Percentiles rank a stretch among this genome's conserved stretches.
These are phyloP conservation scores for Globisporangium perplexum DNA, from an alignment of 352 stramenopile species.

Conservation along the genomic window DNA sequence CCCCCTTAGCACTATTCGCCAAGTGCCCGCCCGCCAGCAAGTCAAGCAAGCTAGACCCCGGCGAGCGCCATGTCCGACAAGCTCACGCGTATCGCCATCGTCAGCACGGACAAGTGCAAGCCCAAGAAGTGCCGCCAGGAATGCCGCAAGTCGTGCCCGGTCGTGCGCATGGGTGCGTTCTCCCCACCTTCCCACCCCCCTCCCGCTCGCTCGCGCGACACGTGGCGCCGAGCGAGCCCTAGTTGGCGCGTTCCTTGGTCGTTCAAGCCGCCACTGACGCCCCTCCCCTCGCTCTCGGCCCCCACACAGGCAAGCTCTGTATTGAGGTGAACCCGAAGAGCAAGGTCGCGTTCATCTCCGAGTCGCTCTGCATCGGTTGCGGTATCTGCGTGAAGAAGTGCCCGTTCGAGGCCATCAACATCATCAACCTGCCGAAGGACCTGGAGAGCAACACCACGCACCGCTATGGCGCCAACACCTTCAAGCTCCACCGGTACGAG, in stretches of 20 bases:
- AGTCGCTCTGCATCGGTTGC: conserved; percentile 99
- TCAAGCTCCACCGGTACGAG: conserved; percentile 96
- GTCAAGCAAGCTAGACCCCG: too few species aligned
- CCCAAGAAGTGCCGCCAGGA: conserved; percentile 99
- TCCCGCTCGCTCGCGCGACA: neutral
- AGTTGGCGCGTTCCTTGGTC: too few species aligned
- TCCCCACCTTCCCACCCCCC: too few species aligned
- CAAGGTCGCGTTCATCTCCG: conserved; percentile 98
- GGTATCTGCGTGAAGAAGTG: conserved; percentile 99
- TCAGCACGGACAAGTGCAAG: conserved; percentile 99
- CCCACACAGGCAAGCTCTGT: conserved; percentile 93
- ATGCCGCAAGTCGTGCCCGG: conserved; percentile 99
- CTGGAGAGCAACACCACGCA: conserved; percentile 99
- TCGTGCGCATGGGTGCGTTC: conserved; percentile 93
- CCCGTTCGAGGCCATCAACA: conserved; percentile 98
- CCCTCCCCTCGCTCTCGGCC: too few species aligned
- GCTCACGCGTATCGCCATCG: conserved; percentile 98
- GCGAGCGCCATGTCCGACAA: conserved; percentile 79
- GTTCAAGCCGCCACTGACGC: too few species aligned
- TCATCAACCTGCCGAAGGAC: conserved; percentile 99
- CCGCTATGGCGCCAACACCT: conserved; percentile 99
- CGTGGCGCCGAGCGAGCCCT: neutral
- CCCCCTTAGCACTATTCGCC: conserved; percentile 1
- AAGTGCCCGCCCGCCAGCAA: too few species aligned
- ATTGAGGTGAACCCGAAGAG: conserved; percentile 97